phyloP scores from a whole-genome alignment of 2,329 filamentous ascomycete species.

The Fusarium lyarnte region DNA sequence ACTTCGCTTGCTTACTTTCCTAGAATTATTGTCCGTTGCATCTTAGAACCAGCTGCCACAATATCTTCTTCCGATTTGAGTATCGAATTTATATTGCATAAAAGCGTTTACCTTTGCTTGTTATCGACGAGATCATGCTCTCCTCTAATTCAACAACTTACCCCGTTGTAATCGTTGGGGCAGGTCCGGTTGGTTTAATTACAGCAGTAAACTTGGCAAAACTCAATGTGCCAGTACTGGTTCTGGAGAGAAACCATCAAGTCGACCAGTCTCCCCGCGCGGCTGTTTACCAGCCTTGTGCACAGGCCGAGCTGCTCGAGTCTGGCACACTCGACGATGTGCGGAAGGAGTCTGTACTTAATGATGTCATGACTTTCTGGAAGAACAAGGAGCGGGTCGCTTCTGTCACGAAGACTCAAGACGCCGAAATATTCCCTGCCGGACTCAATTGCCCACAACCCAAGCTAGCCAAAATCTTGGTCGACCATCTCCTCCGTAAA shows the following conservation, averaged over 20 bases:
- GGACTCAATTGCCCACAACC: not conserved
- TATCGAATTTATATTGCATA: accelerated
- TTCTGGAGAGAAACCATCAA: not conserved
- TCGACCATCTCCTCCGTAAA: not conserved
- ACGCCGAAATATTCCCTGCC: not conserved
- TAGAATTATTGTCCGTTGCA: not conserved
- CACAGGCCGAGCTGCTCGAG: not conserved
- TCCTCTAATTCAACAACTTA: accelerated
- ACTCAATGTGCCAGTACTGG: not conserved
- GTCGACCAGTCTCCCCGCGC: not conserved
- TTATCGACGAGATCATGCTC: not conserved
- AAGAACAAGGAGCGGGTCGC: not conserved
- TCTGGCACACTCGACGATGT: not conserved
- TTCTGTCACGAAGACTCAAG: not conserved
- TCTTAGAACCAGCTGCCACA: no score
- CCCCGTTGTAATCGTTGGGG: not conserved
- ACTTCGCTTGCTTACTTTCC: accelerated
- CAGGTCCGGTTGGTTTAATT: not conserved
- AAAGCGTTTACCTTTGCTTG: not conserved
- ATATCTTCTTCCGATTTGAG: no score
- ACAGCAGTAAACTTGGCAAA: not conserved
- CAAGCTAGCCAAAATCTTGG: not conserved
- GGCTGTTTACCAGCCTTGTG: not conserved
- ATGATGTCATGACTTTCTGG: not conserved
- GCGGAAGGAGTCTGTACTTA: not conserved